Evolutionary conservation across 1,139 yeast species (phyloP).

Genomic region (Magnusiomyces suaveolens): DNA sequence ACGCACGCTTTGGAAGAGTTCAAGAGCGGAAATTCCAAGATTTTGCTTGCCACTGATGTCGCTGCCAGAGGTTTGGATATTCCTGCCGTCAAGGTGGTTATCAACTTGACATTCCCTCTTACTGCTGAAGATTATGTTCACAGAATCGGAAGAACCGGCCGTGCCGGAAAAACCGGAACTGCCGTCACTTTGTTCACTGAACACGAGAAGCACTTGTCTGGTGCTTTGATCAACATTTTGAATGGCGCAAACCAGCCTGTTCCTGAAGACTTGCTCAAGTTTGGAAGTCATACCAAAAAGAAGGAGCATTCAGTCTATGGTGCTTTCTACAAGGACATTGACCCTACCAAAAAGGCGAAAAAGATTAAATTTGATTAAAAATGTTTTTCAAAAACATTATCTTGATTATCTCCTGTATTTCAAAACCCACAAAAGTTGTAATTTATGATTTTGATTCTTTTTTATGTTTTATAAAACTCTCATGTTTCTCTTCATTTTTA

Average conservation of each 20-base stretch:
- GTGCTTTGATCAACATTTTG: slow-evolving; percentile 84
- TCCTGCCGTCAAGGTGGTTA: slow-evolving; percentile 93
- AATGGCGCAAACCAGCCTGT: slow-evolving; percentile 92
- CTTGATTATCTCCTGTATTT: not conserved
- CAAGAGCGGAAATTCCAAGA: slow-evolving; percentile 66
- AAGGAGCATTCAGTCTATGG: slow-evolving; percentile 95
- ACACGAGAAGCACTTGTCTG: slow-evolving; percentile 92
- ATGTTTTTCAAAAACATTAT: not conserved
- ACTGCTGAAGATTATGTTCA: slow-evolving; percentile 98
- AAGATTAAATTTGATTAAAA: slow-evolving; percentile 61
- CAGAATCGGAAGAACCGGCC: slow-evolving; percentile 96
- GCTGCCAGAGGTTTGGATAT: slow-evolving; percentile 98
- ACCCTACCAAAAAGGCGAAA: slow-evolving; percentile 75
- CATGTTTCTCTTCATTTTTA: not conserved
- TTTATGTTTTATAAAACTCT: not conserved
- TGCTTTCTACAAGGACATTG: slow-evolving; percentile 90
- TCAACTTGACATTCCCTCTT: slow-evolving; percentile 92
- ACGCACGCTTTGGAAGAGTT: slow-evolving; percentile 77
- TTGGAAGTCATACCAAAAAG: slow-evolving; percentile 96
- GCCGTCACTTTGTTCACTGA: slow-evolving; percentile 95
- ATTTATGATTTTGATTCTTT: not conserved
- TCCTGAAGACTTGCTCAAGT: slow-evolving; percentile 91
- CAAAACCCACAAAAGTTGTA: not conserved
- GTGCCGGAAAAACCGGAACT: slow-evolving; percentile 92
- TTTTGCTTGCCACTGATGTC: slow-evolving; percentile 92